phyloP scores from a whole-genome alignment of 768 basidiomycete genomes.

The Podaxis rugospora region DNA sequence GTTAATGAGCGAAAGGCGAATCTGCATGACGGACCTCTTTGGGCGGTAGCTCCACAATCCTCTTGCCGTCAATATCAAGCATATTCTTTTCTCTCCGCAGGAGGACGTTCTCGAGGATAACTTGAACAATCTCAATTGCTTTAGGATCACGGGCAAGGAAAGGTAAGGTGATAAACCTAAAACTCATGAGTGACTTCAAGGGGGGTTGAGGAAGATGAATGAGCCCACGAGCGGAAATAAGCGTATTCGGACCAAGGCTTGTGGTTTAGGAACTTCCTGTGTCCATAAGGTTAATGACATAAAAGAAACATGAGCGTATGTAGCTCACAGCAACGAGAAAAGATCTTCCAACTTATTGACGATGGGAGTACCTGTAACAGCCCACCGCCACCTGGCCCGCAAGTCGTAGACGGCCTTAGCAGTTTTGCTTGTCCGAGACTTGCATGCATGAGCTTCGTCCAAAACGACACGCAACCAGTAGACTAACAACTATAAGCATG shows the following conservation, averaged over 20 bases:
- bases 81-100: conserved; percentile 91
- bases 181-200: conserved; percentile 2
- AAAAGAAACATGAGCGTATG: background rate
- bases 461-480: conserved; percentile 80
- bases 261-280: conserved; percentile 73
- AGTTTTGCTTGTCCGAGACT: conserved; percentile 82
- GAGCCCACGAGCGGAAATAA: conserved; percentile 82
- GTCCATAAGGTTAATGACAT: background rate
- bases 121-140: conserved; percentile 92
- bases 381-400: conserved; percentile 79
- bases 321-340: conserved; percentile 70
- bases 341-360: conserved; percentile 92
- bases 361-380: conserved; percentile 92
- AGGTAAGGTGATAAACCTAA: conserved; percentile 84
- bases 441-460: conserved; percentile 95
- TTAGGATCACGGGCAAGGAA: conserved; percentile 90
- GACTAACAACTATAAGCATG: conserved; percentile 35
- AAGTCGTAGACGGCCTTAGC: conserved; percentile 88
- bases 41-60: conserved; percentile 81
- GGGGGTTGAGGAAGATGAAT: background rate
- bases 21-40: conserved; percentile 56
- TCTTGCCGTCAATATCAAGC: conserved; percentile 81
- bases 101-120: conserved; percentile 84
- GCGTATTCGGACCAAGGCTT: conserved; percentile 78
- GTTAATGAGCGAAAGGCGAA: background rate